Evolutionary conservation across 2,329 filamentous ascomycete genomes (phyloP), one percentile per base, ranked within the genome.

Genomic region (Xylariaceae sp.): DNA sequence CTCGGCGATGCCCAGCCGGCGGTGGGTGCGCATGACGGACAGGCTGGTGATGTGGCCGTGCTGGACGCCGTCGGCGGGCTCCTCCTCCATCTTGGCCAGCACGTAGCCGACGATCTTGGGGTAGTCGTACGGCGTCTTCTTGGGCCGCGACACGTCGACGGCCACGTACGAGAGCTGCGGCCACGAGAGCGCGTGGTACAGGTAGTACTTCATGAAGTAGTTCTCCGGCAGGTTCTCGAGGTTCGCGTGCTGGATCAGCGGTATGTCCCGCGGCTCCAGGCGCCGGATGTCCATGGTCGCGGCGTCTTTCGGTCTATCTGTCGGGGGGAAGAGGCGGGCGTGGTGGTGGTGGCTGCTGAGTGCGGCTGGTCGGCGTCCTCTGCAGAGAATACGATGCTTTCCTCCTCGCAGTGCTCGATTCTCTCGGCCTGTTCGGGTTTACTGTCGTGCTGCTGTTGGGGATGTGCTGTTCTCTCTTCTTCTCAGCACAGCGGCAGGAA

Each of bases 131-230:
- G 81, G 80, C 1, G 80, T 77, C 57, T 81, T 81, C 49, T 75
- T 75, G 21, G 87, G 84, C 22, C 87, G 77, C 14, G 83, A 84
- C 37, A 89, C 80, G 61, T 96, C 90, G 51, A 98, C 88, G 49
- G 92, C 92, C 37, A 98, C 90, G 63, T 89, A 96, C 63, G 83
- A 90, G 46, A 98, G 78, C 65, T 96, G 90, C 29, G 92, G 92
- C 92, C 92, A 98, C 51, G 88, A 94, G 47, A 96, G 79, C 12
- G 90, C 89, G 65, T 98, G 92, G 75, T 98, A 98, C 55, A 98
- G 80, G 70, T 98, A 98, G 74, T 98, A 98, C 75, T 98, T 98
- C 65, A 94, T 85, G 62, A 96, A 96, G 76, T 98, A 98, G 72
- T 98, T 98, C 65, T 98, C 92, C 46, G 92, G 92, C 34, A 98